phyloP scores from a whole-genome alignment of 805 yeast genomes.

The Wickerhamomyces xylosicus region DNA sequence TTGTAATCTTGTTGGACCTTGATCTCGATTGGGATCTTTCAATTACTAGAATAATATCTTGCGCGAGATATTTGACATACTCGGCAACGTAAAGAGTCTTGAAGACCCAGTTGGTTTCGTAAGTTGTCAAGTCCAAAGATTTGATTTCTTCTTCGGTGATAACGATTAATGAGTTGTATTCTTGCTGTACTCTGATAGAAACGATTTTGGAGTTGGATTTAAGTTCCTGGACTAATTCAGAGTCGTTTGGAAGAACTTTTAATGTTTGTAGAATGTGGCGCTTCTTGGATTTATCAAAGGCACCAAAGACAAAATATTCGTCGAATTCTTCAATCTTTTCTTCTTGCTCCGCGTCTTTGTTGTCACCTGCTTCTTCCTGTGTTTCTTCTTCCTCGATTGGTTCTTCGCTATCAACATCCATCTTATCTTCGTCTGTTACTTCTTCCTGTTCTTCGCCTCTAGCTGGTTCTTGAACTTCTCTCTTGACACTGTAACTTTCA shows the following conservation, averaged over 20 bases:
- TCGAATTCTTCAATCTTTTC: not conserved
- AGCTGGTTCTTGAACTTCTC: not conserved
- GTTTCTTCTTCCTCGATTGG: not conserved
- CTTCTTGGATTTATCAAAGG: slow-evolving; percentile 13
- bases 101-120: slow-evolving; percentile 8
- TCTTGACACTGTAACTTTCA: slow-evolving; percentile 1
- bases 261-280: slow-evolving; percentile 11
- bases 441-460: not conserved
- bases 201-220: slow-evolving; percentile 6
- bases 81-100: slow-evolving; percentile 9
- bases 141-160: slow-evolving; percentile 7
- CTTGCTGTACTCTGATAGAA: slow-evolving; percentile 3
- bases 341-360: not conserved
- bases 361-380: not conserved
- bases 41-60: slow-evolving; percentile 9
- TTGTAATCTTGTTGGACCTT: slow-evolving; percentile 1
- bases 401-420: not conserved
- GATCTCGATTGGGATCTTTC: slow-evolving; percentile 7
- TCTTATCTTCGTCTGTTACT: slow-evolving; percentile 1
- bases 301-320: slow-evolving; percentile 9
- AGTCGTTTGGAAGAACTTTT: slow-evolving; percentile 14
- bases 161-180: slow-evolving; percentile 4
- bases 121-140: slow-evolving; percentile 3
- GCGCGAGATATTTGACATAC: slow-evolving; percentile 11
- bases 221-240: slow-evolving; percentile 13